phyloP scores from a whole-genome alignment of 108 stramenopile genomes.

The Tribonema minus region DNA sequence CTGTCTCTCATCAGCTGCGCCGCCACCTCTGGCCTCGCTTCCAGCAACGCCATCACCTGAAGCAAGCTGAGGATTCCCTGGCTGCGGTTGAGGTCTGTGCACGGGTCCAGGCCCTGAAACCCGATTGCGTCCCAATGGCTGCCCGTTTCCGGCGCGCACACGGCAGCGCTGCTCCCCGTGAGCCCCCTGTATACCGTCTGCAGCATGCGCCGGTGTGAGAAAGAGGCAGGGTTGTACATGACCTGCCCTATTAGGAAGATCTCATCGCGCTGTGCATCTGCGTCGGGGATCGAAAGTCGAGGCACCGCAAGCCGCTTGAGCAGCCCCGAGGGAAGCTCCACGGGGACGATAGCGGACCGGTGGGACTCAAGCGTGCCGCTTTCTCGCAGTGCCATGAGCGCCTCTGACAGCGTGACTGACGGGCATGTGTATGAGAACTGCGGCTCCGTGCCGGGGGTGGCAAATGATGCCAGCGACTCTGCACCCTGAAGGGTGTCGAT shows the following conservation, averaged over 20 bases:
- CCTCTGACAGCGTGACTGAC: no score
- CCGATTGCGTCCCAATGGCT: conserved; percentile 50
- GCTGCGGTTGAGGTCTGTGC: conserved; percentile 52
- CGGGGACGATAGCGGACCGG: no score
- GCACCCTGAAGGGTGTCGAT: no score
- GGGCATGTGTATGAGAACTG: no score
- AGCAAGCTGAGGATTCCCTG: conserved; percentile 44
- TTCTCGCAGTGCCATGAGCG: no score
- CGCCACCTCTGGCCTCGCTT: conserved; percentile 12
- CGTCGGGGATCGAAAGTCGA: no score
- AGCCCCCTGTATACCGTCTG: conserved; percentile 24
- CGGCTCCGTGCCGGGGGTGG: no score
- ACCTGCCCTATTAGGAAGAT: conserved; percentile 4
- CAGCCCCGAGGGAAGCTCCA: no score
- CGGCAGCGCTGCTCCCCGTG: background rate
- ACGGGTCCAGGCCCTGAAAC: conserved; percentile 55
- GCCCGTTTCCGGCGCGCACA: conserved; percentile 11
- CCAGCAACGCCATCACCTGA: conserved; percentile 34
- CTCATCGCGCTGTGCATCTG: conserved; percentile 22
- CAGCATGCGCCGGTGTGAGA: conserved; percentile 33
- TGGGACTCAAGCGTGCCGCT: no score
- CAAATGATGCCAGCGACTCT: no score
- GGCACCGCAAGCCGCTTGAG: no score
- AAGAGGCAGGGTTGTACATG: conserved; percentile 12
- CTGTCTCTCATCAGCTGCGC: background rate